phyloP scores from a whole-genome alignment of 1,284 basidiomycete genomes.

The Volvariella surrecta region DNA sequence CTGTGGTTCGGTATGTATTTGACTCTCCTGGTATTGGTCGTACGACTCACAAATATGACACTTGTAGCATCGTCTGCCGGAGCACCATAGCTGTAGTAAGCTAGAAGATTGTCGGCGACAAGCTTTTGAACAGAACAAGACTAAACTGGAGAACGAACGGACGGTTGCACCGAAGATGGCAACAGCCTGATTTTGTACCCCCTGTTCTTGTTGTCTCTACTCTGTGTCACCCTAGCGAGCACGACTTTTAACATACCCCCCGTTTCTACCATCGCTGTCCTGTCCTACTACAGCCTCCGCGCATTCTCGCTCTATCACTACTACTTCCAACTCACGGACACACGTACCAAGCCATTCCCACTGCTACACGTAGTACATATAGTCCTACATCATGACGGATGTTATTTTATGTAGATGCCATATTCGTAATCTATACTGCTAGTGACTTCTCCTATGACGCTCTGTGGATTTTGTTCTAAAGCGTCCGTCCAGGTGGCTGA shows the following conservation, averaged over 20 bases:
- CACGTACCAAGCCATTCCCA: slow-evolving; percentile 1
- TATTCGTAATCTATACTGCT: slow-evolving; percentile 4
- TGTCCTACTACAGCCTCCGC: slow-evolving; percentile 1
- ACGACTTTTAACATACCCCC: background rate
- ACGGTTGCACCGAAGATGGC: slow-evolving; percentile 82
- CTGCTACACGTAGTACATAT: background rate
- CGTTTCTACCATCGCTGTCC: slow-evolving; percentile 1
- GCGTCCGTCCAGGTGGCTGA: too few relatives aligned
- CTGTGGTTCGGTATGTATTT: slow-evolving; percentile 60
- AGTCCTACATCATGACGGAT: background rate
- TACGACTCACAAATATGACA: slow-evolving; percentile 9
- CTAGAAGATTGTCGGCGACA: slow-evolving; percentile 76
- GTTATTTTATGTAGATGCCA: slow-evolving; percentile 1
- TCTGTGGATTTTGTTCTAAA: slow-evolving; percentile 2
- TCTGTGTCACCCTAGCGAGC: slow-evolving; percentile 7
- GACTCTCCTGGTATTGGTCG: slow-evolving; percentile 3
- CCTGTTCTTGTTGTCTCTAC: slow-evolving; percentile 8
- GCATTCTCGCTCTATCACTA: background rate
- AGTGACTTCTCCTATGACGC: slow-evolving; percentile 1
- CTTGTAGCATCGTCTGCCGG: slow-evolving; percentile 70
- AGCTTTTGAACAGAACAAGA: slow-evolving; percentile 81
- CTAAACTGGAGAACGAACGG: slow-evolving; percentile 76
- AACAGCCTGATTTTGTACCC: slow-evolving; percentile 40
- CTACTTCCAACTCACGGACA: slow-evolving; percentile 2
- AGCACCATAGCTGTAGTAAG: slow-evolving; percentile 73